Conservation (phyloP, 805 yeast species). For the Candida ovalis region DNA sequence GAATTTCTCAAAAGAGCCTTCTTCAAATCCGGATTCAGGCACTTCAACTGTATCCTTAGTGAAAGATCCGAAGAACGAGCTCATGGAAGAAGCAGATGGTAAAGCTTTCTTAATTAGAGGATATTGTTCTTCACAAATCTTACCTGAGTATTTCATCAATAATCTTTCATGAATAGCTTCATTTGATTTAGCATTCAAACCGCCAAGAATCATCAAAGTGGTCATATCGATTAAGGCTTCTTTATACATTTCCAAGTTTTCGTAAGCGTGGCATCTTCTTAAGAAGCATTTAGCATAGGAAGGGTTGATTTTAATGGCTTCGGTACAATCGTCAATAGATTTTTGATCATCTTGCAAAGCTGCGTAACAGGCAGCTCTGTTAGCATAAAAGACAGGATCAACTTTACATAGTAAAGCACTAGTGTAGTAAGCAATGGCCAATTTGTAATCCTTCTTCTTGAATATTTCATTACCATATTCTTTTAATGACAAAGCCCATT, state of each 20-base stretch:
- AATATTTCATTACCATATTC: constrained; percentile 84
- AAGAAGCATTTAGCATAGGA: constrained; percentile 87
- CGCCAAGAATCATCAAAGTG: constrained; percentile 80
- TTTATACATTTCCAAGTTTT: constrained; percentile 67
- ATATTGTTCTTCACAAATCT: constrained; percentile 59
- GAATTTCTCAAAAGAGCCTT: constrained; percentile 58
- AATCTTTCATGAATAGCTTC: constrained; percentile 86
- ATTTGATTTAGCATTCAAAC: constrained; percentile 61
- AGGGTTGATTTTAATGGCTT: constrained; percentile 81
- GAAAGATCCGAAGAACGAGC: constrained; percentile 89
- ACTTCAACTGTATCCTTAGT: constrained; percentile 46
- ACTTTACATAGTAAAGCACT: constrained; percentile 70
- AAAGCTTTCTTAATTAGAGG: constrained; percentile 49
- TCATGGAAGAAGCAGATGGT: constrained; percentile 80
- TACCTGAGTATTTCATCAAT: constrained; percentile 73
- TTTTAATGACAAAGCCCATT: constrained; percentile 72
- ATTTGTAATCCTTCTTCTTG: constrained; percentile 61
- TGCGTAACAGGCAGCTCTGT: constrained; percentile 94
- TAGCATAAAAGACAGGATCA: constrained; percentile 90
- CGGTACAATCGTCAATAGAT: constrained; percentile 83
- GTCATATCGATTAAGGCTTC: constrained; percentile 93
- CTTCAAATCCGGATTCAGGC: constrained; percentile 44
- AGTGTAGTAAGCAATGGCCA: constrained; percentile 78
- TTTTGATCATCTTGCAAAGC: constrained; percentile 76
- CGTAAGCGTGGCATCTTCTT: constrained; percentile 93